These are phyloP conservation scores for Tylopilus cervinicoccineus DNA, from an alignment of 768 basidiomycete genomes.

Conservation along the genomic window DNA sequence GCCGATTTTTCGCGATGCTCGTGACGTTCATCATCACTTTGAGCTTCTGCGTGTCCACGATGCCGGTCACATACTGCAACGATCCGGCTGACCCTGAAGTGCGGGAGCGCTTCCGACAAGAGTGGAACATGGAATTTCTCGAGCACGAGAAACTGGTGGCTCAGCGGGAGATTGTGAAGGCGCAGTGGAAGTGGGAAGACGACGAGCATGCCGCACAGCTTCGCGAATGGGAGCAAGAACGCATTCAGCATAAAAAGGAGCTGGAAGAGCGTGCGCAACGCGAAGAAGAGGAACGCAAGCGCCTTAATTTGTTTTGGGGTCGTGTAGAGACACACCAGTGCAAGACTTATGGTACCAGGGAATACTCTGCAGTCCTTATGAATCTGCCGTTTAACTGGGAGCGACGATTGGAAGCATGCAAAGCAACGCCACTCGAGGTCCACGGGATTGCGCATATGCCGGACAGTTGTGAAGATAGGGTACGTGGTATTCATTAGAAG, in stretches of 20 bases:
- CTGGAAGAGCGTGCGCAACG: constrained; percentile 17
- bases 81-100: constrained; percentile 17
- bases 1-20: not conserved
- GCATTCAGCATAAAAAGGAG: constrained; percentile 10
- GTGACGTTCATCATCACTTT: constrained; percentile 1
- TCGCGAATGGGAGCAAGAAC: constrained; percentile 21
- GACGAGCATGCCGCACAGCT: constrained; percentile 4
- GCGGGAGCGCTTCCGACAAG: constrained; percentile 17
- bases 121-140: constrained; percentile 18
- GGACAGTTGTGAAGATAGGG: constrained; percentile 21
- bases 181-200: constrained; percentile 21
- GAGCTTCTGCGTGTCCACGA: constrained; percentile 2
- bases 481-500: not conserved
- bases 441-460: constrained; percentile 20
- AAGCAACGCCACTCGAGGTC: constrained; percentile 18
- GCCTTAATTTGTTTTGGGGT: constrained; percentile 23
- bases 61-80: constrained; percentile 17
- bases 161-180: constrained; percentile 8
- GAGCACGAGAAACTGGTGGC: constrained; percentile 14
- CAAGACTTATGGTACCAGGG: constrained; percentile 24
- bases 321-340: constrained; percentile 19
- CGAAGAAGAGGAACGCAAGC: constrained; percentile 18
- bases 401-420: constrained; percentile 23
- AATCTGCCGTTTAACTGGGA: constrained; percentile 26
- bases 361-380: constrained; percentile 28